phyloP scores from a whole-genome alignment of 2,329 filamentous ascomycete genomes.

The Byssochlamys sp. region DNA sequence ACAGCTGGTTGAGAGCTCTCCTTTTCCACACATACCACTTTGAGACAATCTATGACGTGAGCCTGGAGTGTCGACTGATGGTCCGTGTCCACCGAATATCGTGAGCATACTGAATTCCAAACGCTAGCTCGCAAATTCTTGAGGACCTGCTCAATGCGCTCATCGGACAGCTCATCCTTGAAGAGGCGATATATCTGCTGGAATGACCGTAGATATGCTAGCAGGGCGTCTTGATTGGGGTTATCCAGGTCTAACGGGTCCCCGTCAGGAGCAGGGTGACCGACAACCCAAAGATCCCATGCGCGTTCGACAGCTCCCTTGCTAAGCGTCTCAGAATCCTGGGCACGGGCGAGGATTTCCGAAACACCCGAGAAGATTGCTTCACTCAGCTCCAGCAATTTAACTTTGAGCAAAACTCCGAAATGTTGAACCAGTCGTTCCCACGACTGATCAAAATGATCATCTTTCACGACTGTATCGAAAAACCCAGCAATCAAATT shows the following conservation, averaged over 20 bases:
- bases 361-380: constrained; percentile 60
- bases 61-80: constrained; percentile 28
- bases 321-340: constrained; percentile 33
- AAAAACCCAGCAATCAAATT: constrained; percentile 68
- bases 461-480: constrained; percentile 56
- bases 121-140: constrained; percentile 61
- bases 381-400: constrained; percentile 60
- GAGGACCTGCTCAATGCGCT: constrained; percentile 59
- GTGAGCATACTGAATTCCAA: constrained; percentile 51
- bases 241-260: constrained; percentile 35
- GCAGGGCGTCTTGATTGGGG: constrained; percentile 71
- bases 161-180: constrained; percentile 51
- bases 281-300: constrained; percentile 62
- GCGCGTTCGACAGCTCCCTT: constrained; percentile 48
- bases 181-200: constrained; percentile 70
- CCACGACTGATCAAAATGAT: constrained; percentile 66
- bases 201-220: constrained; percentile 71
- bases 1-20: constrained; percentile 27
- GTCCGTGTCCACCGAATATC: constrained; percentile 32
- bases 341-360: constrained; percentile 47
- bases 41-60: constrained; percentile 25
- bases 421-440: constrained; percentile 61
- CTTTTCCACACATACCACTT: constrained; percentile 28
- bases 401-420: constrained; percentile 52
- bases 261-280: constrained; percentile 46